Percentiles rank a stretch among this genome's conserved stretches.
These are phyloP conservation scores for Aspergillus novoparasiticus DNA, from an alignment of 2,329 filamentous ascomycete species.

Conservation along the genomic window DNA sequence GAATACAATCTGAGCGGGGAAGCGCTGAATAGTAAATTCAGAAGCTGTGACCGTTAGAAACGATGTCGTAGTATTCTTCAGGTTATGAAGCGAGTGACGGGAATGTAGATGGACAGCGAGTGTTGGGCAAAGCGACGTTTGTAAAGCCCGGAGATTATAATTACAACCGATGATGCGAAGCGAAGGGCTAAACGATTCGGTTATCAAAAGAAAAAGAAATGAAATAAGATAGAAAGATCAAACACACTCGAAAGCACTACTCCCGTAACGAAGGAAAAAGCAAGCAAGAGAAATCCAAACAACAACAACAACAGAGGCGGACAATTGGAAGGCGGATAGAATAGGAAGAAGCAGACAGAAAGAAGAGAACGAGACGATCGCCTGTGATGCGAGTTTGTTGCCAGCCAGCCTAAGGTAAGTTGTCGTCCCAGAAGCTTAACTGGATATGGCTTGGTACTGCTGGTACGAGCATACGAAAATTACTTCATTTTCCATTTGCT, in stretches of 20 bases:
- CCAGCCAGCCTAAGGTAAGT: not conserved
- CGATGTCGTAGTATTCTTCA: not conserved
- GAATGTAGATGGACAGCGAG: constrained; percentile 16
- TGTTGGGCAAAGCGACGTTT: constrained; percentile 8
- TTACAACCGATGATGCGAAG: constrained; percentile 10
- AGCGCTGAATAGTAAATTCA: not conserved
- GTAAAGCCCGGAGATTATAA: constrained; percentile 14
- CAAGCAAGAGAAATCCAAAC: constrained; percentile 6
- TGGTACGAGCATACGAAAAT: constrained; percentile 15
- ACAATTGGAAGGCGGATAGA: constrained; percentile 11
- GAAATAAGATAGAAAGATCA: not conserved
- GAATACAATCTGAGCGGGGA: not conserved
- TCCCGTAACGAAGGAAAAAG: constrained; percentile 3
- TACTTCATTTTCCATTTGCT: constrained; percentile 7
- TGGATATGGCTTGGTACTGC: constrained; percentile 9
- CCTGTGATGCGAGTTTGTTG: constrained; percentile 11
- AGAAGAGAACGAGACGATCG: constrained; percentile 10
- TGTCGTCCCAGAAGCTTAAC: constrained; percentile 10
- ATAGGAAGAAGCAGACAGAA: constrained; percentile 10
- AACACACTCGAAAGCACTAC: constrained; percentile 4
- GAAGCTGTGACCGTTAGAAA: not conserved
- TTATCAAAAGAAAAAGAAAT: constrained; percentile 3
- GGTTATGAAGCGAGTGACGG: constrained; percentile 18
- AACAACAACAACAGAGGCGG: constrained; percentile 2
- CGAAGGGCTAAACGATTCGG: not conserved